phyloP scores from a whole-genome alignment of 176 grass and related monocot genomes.

The Elymus sibiricus region DNA sequence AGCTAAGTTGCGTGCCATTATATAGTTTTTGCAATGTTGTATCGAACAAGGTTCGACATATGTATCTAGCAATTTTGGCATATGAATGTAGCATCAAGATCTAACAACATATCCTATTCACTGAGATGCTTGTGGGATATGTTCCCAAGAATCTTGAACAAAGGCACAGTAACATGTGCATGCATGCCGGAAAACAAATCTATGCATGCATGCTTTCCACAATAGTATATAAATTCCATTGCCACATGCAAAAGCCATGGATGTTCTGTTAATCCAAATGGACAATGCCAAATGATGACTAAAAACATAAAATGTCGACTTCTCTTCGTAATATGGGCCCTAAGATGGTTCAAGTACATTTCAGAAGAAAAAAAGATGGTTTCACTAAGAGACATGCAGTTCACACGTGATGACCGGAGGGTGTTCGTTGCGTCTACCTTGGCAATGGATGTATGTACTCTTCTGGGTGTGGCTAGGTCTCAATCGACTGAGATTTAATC shows the following conservation, averaged over 20 bases:
- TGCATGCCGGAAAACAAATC: slow-evolving; percentile 17
- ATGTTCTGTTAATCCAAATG: background rate
- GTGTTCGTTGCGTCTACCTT: no score
- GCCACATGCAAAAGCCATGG: background rate
- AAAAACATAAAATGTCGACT: background rate
- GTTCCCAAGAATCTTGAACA: slow-evolving; percentile 26
- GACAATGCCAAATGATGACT: background rate
- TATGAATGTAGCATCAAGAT: slow-evolving; percentile 36
- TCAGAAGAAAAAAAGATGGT: background rate
- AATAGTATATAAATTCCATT: background rate
- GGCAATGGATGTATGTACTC: no score
- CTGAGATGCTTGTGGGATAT: slow-evolving; percentile 28
- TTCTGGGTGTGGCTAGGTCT: no score
- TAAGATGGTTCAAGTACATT: background rate
- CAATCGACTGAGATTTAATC: no score
- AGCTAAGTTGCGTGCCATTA: background rate
- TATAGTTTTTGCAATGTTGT: slow-evolving; percentile 8
- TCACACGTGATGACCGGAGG: no score
- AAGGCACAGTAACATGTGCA: slow-evolving; percentile 26
- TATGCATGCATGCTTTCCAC: background rate
- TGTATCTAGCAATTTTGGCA: slow-evolving; percentile 21
- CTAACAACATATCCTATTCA: slow-evolving; percentile 33
- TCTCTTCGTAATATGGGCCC: background rate
- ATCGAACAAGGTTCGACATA: slow-evolving; percentile 23
- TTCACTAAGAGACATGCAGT: no score